Conservation (phyloP, 108 stramenopile species). For the Phaeodactylum tricornutum region DNA sequence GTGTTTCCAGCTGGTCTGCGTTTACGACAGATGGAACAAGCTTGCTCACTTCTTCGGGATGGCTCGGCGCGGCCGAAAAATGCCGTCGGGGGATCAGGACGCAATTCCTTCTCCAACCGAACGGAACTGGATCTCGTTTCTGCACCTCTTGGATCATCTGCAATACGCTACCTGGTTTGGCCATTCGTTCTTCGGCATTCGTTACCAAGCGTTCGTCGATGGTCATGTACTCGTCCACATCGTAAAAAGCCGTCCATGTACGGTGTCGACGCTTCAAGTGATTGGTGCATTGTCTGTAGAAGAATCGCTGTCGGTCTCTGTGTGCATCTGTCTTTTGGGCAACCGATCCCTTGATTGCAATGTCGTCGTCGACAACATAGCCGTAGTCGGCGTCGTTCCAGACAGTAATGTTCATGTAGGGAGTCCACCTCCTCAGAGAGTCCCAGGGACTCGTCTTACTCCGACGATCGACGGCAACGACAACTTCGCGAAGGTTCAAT, state of each 20-base stretch:
- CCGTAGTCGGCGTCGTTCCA: conserved; percentile 20
- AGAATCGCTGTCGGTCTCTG: neutral
- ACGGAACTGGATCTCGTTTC: no score
- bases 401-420: conserved; percentile 11
- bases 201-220: neutral
- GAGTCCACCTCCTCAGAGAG: conserved; percentile 26
- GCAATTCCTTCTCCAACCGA: no score
- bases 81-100: no score
- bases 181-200: neutral
- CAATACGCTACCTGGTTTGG: neutral
- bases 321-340: no score
- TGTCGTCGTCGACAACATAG: no score
- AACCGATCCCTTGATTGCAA: no score
- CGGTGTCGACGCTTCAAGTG: neutral
- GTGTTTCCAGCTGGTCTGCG: no score
- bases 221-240: conserved; percentile 1
- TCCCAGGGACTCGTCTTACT: conserved; percentile 15
- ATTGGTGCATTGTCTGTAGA: neutral
- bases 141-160: neutral
- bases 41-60: no score
- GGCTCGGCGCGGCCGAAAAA: no score
- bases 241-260: neutral
- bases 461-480: conserved; percentile 50
- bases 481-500: conserved; percentile 32
- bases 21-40: no score